Percentiles rank a stretch among this genome's conserved stretches.
phyloP scores from a whole-genome alignment of 768 basidiomycete genomes.

The Cystobasidium ongulense region DNA sequence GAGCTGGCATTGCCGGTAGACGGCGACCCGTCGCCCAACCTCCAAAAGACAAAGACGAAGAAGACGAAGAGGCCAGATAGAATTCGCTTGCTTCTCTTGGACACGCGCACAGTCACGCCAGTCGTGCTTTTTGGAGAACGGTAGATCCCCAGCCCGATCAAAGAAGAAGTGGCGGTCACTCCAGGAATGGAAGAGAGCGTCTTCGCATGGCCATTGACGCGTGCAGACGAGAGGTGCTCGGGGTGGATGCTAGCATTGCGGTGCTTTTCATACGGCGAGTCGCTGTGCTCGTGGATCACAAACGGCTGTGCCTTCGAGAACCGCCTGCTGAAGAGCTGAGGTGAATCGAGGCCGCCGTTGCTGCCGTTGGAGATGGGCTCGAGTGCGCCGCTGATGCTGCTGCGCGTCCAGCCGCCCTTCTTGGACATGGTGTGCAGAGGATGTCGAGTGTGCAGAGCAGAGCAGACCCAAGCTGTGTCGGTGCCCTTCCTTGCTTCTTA shows the following conservation, averaged over 20 bases:
- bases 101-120: neutral
- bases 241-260: neutral
- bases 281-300: neutral
- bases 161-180: neutral
- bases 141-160: neutral
- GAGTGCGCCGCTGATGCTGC: conserved; percentile 6
- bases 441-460: neutral
- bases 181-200: conserved; percentile 1
- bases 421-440: neutral
- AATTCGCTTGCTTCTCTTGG: neutral
- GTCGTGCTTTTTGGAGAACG: neutral
- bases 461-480: neutral
- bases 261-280: neutral
- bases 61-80: neutral
- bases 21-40: neutral
- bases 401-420: neutral
- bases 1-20: neutral
- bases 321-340: neutral
- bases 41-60: neutral
- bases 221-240: neutral
- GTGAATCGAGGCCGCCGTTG: neutral
- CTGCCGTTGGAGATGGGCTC: conserved; percentile 1
- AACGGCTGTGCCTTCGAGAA: neutral
- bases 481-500: neutral
- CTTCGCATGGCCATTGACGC: neutral